A percentile compares a stretch with the other conserved stretches of the same genome.
Conservation (phyloP, 106 monocot species). For the Hemerocallis citrina region DNA sequence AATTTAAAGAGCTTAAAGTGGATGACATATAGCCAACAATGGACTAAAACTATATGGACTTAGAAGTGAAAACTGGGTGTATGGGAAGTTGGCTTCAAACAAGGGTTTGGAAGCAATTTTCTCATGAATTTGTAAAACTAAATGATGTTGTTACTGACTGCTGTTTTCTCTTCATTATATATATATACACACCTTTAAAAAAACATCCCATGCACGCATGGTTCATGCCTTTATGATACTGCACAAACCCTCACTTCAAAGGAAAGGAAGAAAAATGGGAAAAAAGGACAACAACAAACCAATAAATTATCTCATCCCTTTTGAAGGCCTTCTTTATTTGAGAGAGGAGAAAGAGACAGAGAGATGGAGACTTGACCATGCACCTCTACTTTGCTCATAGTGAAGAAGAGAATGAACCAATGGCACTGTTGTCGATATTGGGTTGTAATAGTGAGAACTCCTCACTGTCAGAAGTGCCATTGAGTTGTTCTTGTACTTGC, state of each 20-base stretch:
- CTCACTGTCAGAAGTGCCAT: neutral
- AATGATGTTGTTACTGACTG: too few species aligned
- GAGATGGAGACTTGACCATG: neutral
- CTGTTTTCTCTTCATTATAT: too few species aligned
- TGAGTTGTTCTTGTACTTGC: constrained; percentile 7
- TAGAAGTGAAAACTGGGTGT: too few species aligned
- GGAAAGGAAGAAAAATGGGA: neutral
- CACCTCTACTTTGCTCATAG: neutral
- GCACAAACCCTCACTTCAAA: neutral
- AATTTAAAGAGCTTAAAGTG: too few species aligned
- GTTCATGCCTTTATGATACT: neutral
- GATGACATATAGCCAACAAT: too few species aligned
- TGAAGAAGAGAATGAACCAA: constrained; percentile 7
- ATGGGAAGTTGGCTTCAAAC: too few species aligned
- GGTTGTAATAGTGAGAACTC: constrained; percentile 4
- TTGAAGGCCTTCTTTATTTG: neutral
- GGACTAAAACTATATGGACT: too few species aligned
- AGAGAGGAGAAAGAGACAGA: neutral
- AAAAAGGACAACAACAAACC: constrained; percentile 1
- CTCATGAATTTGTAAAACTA: too few species aligned
- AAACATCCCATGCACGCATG: constrained; percentile 4
- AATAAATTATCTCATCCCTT: constrained; percentile 3
- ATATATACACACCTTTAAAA: constrained; percentile 1
- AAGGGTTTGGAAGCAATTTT: too few species aligned
- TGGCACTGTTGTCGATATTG: constrained; percentile 1